Evolutionary conservation across 345 rosid genomes (phyloP).

Genomic region (Arabidopsis arenosa): DNA sequence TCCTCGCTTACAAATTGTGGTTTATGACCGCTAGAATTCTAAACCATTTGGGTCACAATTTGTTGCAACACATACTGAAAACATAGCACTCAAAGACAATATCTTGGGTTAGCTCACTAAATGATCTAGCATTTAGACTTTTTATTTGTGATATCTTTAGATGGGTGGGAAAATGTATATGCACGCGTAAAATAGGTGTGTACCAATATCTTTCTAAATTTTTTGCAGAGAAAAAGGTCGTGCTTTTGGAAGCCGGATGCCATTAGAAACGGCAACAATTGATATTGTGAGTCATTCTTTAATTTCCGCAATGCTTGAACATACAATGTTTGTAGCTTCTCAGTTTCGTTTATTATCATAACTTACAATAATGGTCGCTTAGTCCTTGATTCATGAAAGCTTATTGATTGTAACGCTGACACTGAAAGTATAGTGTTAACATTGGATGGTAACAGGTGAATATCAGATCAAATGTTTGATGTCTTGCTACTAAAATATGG

Average conservation of each 20-base stretch:
- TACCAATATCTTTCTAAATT: slow-evolving; percentile 30
- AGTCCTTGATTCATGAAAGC: slow-evolving; percentile 55
- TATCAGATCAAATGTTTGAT: background rate
- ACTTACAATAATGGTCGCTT: background rate
- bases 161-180: background rate
- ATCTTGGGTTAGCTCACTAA: background rate
- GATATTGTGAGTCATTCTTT: slow-evolving; percentile 71
- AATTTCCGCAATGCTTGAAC: slow-evolving; percentile 1
- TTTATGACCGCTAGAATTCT: background rate
- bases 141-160: background rate
- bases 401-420: slow-evolving; percentile 69
- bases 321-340: background rate
- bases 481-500: background rate
- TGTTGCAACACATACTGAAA: background rate
- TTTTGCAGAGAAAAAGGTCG: slow-evolving; percentile 72
- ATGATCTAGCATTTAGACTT: background rate
- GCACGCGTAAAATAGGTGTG: slow-evolving; percentile 10
- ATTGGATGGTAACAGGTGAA: slow-evolving; percentile 98
- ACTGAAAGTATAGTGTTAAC: slow-evolving; percentile 70
- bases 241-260: slow-evolving; percentile 91
- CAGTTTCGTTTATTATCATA: slow-evolving; percentile 17
- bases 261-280: slow-evolving; percentile 81
- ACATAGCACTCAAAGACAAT: slow-evolving; percentile 1
- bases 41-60: background rate
- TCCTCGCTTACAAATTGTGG: background rate